phyloP scores from a whole-genome alignment of 169 alveolate genomes.

The Besnoitia besnoiti region DNA sequence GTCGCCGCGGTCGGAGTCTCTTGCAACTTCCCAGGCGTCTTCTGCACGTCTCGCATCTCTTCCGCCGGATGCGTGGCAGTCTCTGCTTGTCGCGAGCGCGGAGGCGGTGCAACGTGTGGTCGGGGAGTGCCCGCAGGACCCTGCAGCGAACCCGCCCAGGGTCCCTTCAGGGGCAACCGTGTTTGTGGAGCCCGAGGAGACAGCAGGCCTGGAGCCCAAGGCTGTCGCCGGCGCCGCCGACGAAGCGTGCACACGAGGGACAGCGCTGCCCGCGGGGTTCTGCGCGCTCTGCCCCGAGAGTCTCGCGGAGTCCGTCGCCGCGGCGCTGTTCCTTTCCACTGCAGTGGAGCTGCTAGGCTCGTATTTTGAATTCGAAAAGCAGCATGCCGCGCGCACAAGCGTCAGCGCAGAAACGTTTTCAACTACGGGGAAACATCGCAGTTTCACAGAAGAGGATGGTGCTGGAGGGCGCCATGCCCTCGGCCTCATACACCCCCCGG shows the following conservation, averaged over 20 bases:
- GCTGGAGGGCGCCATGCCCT: no score
- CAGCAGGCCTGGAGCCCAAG: not conserved
- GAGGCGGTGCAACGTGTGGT: no score
- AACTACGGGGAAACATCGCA: no score
- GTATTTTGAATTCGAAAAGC: no score
- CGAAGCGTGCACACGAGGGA: not conserved
- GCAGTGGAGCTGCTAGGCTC: no score
- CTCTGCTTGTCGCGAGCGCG: not conserved
- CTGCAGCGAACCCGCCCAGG: no score
- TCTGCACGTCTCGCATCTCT: not conserved
- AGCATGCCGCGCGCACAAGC: no score
- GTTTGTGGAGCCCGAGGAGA: not conserved
- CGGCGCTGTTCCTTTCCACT: not conserved
- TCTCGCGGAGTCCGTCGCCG: constrained; percentile 9
- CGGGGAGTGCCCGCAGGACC: no score
- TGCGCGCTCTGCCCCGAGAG: constrained; percentile 28
- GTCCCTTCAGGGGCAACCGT: not conserved
- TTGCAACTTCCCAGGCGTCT: not conserved
- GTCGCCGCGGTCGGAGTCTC: no score
- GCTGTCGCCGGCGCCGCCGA: not conserved
- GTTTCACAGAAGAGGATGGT: no score
- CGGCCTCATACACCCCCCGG: no score
- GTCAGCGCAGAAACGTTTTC: no score
- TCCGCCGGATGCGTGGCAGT: not conserved
- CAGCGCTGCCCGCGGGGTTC: constrained; percentile 12